Evolutionary conservation across 345 rosid species (phyloP).

Genomic region (Populus alba): DNA sequence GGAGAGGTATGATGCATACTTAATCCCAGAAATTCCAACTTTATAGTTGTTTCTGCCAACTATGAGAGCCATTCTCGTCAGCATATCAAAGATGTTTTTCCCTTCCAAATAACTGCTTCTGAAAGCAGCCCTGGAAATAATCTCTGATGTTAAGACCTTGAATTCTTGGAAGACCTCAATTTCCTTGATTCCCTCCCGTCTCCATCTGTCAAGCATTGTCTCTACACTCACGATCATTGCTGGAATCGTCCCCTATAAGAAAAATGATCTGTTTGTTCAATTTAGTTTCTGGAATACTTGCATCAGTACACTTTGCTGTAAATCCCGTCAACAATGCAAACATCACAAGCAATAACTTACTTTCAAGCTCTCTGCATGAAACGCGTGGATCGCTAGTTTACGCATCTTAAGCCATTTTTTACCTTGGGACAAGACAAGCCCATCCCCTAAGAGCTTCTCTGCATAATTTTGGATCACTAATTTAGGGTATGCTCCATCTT

Average conservation of each 20-base stretch:
- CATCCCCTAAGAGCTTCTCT: constrained; percentile 37
- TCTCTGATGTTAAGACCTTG: constrained; percentile 44
- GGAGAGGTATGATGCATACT: constrained; percentile 12
- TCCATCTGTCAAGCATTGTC: constrained; percentile 47
- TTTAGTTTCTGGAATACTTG: too few species aligned
- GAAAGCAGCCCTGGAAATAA: constrained; percentile 57
- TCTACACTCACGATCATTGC: constrained; percentile 38
- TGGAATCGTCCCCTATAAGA: constrained; percentile 30
- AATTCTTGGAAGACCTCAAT: constrained; percentile 41
- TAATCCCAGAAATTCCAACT: constrained; percentile 28
- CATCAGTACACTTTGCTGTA: too few species aligned
- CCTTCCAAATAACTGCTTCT: constrained; percentile 50
- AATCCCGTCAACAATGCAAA: too few species aligned
- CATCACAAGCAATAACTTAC: constrained; percentile 11
- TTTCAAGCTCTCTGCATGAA: constrained; percentile 45
- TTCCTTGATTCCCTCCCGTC: constrained; percentile 31
- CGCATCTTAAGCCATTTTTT: constrained; percentile 45
- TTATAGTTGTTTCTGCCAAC: constrained; percentile 15
- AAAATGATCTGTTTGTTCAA: neutral
- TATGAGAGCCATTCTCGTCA: constrained; percentile 20
- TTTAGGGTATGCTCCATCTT: constrained; percentile 24
- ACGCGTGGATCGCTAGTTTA: constrained; percentile 46
- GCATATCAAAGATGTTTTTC: constrained; percentile 34
- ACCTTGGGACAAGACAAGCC: constrained; percentile 29
- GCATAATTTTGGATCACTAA: neutral